These are phyloP conservation scores for Urostyla sp. DNA, from an alignment of 73 alveolate species.

Conservation along the genomic window DNA sequence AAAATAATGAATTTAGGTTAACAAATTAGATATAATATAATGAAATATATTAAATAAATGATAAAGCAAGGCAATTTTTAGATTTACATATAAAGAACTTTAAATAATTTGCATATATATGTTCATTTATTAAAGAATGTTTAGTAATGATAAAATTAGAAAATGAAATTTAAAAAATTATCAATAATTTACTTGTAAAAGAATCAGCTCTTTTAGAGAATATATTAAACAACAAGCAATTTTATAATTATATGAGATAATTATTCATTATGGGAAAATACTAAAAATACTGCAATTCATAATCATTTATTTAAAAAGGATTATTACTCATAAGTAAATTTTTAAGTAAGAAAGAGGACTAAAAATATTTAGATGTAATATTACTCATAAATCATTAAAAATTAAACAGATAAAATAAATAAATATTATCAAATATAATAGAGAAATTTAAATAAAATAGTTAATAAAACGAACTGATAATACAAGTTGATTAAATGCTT, in stretches of 20 bases:
- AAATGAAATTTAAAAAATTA: background rate
- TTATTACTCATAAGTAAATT: too few species aligned
- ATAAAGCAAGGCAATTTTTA: background rate
- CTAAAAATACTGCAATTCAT: background rate
- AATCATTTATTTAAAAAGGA: too few species aligned
- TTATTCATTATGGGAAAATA: background rate
- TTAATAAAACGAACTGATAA: background rate
- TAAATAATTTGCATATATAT: conserved; percentile 12
- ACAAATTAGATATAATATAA: background rate
- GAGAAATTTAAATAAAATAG: conserved; percentile 12
- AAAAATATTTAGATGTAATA: background rate
- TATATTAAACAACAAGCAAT: background rate
- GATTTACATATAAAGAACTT: background rate
- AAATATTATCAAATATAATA: conserved; percentile 9
- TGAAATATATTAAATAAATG: background rate
- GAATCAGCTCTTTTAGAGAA: background rate
- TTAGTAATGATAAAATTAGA: background rate
- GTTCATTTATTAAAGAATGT: background rate
- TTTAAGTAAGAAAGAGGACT: background rate
- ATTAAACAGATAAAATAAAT: conserved; percentile 33
- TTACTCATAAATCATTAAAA: background rate
- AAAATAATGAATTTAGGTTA: background rate
- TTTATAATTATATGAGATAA: too few species aligned
- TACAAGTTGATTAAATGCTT: background rate
- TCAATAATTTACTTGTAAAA: background rate